Base-by-base conservation (phyloP, 1,284 basidiomycete species). In the Meripilus lineatus region DNA sequence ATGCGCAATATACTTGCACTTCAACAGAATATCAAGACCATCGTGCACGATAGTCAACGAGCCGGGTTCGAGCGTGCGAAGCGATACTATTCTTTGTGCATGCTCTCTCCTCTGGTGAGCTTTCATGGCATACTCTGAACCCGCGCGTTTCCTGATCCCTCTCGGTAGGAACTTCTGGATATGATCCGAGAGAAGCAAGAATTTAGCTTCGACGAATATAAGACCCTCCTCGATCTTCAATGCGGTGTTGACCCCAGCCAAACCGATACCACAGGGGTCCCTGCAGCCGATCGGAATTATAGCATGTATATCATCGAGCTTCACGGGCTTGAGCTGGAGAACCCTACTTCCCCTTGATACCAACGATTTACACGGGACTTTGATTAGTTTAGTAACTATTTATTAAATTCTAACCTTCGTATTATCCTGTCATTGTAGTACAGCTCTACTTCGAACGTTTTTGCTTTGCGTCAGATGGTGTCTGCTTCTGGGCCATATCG, bases 201-300 rank as follows among this genome's bases (percentile, higher is more conserved):
- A 26, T 95, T 89, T 66, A 78, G 73, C 2, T 93, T 95, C 54
- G 91, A 94, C 51, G 89, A 95, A 58, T 95, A 94, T 65, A 89
- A 92, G 60, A 78, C 80, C 4, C 91, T 96, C 74, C 73, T 96
- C 39, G 85, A 83, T 52, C 72, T 95, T 32, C 89, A 92, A 56
- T 94, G 91, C 58, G 89, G 87, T 24, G 77, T 89, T 24, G 81
- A 89, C 55, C 78, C 75, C 46, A 69, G 64, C 13, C 63, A 69
- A 5, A 17, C 14, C 24, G 74, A 79, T 22, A 65, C 65, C 28
- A 75, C 70, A 23, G 65, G 63, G 17, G 65, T 71, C 26, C 75
- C 72, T 52, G 76, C 80, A n/a, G 61, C 62, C 2, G 79, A 89
- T 62, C 74, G 77, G 40, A 80, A 81, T 58, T 88, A 88, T 61